Evolutionary conservation across 768 basidiomycete species (phyloP).

Genomic region (Russula olivacea): DNA sequence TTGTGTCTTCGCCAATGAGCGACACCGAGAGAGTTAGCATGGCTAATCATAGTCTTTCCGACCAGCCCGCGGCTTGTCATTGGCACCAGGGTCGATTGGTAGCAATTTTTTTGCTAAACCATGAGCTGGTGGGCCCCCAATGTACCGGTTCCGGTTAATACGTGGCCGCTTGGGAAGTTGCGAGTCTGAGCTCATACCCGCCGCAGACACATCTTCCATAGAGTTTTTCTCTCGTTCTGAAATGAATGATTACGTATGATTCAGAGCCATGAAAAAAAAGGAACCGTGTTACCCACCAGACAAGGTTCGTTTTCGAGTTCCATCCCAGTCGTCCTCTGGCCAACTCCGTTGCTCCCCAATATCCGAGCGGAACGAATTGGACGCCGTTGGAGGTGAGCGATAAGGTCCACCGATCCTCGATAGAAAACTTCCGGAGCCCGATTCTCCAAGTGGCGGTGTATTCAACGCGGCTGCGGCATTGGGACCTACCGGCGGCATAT

Average conservation of each 20-base stretch:
- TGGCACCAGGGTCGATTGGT: slow-evolving; percentile 56
- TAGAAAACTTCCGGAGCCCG: slow-evolving; percentile 37
- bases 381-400: slow-evolving; percentile 30
- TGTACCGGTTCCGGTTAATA: slow-evolving; percentile 51
- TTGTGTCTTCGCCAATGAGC: not conserved
- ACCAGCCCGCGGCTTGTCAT: slow-evolving; percentile 47
- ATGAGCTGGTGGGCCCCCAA: slow-evolving; percentile 28
- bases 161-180: slow-evolving; percentile 56
- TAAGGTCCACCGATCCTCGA: slow-evolving; percentile 63
- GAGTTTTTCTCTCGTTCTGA: slow-evolving; percentile 62
- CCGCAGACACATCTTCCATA: slow-evolving; percentile 32
- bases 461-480: not conserved
- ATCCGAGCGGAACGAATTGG: slow-evolving; percentile 20
- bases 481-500: slow-evolving; percentile 6
- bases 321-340: slow-evolving; percentile 60
- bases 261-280: not conserved
- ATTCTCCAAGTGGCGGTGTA: slow-evolving; percentile 7
- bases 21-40: not conserved
- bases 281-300: slow-evolving; percentile 44
- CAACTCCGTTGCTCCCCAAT: slow-evolving; percentile 21
- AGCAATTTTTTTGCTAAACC: slow-evolving; percentile 53
- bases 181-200: slow-evolving; percentile 35
- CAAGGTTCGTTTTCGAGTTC: slow-evolving; percentile 56
- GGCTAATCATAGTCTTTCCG: slow-evolving; percentile 46
- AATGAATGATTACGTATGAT: slow-evolving; percentile 9